These are phyloP conservation scores for Penicillium sp. DNA, from an alignment of 2,329 filamentous ascomycete genomes.

Conservation along the genomic window DNA sequence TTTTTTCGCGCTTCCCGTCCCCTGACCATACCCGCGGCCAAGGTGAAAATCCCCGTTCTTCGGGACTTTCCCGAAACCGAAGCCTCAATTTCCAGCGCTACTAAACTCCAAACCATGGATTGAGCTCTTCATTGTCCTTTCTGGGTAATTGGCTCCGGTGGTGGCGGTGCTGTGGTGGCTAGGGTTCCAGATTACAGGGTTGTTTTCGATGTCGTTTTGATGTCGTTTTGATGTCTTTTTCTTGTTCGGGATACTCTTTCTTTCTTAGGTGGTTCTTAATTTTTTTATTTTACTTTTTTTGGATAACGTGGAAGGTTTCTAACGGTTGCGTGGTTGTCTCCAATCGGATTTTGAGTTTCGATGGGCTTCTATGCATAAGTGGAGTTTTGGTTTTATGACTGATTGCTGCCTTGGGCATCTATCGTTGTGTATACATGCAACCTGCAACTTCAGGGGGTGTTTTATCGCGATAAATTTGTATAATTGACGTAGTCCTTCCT, in stretches of 20 bases:
- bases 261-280: not conserved
- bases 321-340: not conserved
- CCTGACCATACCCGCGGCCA: not conserved
- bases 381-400: not conserved
- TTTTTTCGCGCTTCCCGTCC: not conserved
- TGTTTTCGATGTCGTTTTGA: not conserved
- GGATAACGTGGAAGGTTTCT: not conserved
- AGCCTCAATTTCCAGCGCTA: not conserved
- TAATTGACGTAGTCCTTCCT: not conserved
- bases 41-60: not conserved
- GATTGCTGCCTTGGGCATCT: not conserved
- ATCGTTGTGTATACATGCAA: not conserved
- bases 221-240: not conserved
- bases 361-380: not conserved
- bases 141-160: not conserved
- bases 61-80: not conserved
- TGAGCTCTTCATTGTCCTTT: not conserved
- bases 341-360: not conserved
- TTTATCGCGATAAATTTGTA: not conserved
- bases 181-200: not conserved
- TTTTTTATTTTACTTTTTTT: not conserved
- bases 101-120: not conserved
- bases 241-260: not conserved
- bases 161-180: not conserved
- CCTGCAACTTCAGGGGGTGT: not conserved